A percentile compares a stretch with the other conserved stretches of the same genome.
Conservation (phyloP, 2,329 filamentous ascomycete genomes). For the Tolypocladium album region DNA sequence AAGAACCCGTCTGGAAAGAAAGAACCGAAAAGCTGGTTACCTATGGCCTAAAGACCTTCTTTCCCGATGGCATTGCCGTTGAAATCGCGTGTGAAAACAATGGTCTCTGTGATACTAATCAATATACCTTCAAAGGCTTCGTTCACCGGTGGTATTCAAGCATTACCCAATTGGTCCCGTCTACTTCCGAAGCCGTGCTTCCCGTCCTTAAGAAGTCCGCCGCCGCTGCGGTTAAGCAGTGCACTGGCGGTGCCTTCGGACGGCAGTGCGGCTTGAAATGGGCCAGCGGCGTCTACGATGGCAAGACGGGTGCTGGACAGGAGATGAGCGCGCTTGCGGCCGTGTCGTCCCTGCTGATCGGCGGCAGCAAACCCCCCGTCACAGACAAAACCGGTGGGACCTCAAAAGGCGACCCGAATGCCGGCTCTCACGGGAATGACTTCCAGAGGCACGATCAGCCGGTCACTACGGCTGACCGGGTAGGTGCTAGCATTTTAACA, state of each 20-base stretch:
- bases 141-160: background rate
- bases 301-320: background rate
- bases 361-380: background rate
- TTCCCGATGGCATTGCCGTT: background rate
- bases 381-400: background rate
- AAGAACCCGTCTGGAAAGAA: background rate
- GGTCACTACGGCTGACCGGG: background rate
- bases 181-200: background rate
- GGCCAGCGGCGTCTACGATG: background rate
- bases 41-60: background rate
- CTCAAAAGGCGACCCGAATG: background rate
- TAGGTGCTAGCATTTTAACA: background rate
- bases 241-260: background rate
- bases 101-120: background rate
- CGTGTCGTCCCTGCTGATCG: background rate
- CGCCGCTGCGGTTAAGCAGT: background rate
- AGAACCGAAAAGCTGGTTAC: background rate
- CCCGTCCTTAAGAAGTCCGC: background rate
- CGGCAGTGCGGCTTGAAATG: background rate
- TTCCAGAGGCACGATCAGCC: background rate
- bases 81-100: background rate
- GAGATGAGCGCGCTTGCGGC: background rate
- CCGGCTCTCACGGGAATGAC: background rate
- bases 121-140: background rate
- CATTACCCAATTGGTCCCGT: background rate